A percentile compares a stretch with the other conserved stretches of the same genome.
Evolutionary conservation across 208 protist species (phyloP).

Genomic region (Trypanosomatidae sp.): DNA sequence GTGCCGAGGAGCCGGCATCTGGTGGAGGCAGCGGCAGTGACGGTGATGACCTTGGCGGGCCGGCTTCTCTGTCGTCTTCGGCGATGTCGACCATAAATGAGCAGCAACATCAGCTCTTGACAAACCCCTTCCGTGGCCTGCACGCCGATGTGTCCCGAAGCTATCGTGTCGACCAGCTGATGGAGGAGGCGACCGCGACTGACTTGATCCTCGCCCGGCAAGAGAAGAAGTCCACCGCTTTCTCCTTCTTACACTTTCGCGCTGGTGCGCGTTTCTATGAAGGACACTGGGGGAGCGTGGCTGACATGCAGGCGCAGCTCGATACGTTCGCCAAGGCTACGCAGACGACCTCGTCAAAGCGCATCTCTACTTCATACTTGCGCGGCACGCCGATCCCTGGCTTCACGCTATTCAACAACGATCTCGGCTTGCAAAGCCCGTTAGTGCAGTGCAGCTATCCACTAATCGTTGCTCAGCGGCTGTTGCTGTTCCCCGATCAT

Average conservation of each 20-base stretch:
- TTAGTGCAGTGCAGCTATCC: slow-evolving; percentile 45
- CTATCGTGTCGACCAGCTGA: slow-evolving; percentile 75
- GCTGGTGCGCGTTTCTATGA: slow-evolving; percentile 34
- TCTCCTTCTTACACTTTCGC: slow-evolving; percentile 64
- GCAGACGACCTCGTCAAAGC: background rate
- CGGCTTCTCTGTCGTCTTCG: background rate
- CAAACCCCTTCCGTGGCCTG: slow-evolving; percentile 71
- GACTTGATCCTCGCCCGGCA: slow-evolving; percentile 60
- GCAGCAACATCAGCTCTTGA: slow-evolving; percentile 27
- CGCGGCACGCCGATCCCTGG: slow-evolving; percentile 26
- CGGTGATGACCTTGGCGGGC: background rate
- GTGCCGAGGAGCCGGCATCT: background rate
- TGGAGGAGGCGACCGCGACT: slow-evolving; percentile 27
- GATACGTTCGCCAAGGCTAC: slow-evolving; percentile 7
- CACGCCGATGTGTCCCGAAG: slow-evolving; percentile 60
- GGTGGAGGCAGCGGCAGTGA: background rate
- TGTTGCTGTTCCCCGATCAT: slow-evolving; percentile 68
- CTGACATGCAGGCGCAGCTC: slow-evolving; percentile 26
- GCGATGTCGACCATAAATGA: background rate
- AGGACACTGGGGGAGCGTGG: slow-evolving; percentile 33
- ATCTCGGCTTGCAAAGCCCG: slow-evolving; percentile 39
- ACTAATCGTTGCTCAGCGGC: slow-evolving; percentile 65
- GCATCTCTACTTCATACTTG: slow-evolving; percentile 5
- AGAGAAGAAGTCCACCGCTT: slow-evolving; percentile 59
- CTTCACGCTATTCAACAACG: slow-evolving; percentile 46